Evolutionary conservation across 2,329 filamentous ascomycete species (phyloP).

Genomic region (Sclerotinia glacialis): DNA sequence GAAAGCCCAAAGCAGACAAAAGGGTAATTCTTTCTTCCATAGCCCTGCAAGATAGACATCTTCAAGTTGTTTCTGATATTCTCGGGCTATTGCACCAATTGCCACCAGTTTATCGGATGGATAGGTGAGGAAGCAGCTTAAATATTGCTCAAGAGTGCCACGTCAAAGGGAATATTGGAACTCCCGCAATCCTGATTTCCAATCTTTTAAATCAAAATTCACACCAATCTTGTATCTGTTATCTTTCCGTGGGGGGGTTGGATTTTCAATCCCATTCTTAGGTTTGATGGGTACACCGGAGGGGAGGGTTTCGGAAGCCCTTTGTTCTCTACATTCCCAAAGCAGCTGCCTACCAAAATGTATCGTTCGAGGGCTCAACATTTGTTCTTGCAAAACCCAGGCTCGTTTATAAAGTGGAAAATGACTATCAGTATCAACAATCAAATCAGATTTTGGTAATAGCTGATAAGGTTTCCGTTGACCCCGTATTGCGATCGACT

Average conservation of each 20-base stretch:
- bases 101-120: not conserved
- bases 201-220: not conserved
- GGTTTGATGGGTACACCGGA: not conserved
- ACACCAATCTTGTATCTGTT: too few species aligned
- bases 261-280: too few species aligned
- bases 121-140: not conserved
- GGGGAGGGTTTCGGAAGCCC: not conserved
- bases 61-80: not conserved
- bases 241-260: too few species aligned
- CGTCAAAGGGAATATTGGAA: not conserved
- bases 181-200: not conserved
- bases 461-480: rapidly evolving
- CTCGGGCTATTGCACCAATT: not conserved
- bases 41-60: not conserved
- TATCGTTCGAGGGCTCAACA: not conserved
- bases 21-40: not conserved
- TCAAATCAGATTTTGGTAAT: not conserved
- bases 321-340: not conserved
- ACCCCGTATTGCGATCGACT: rapidly evolving
- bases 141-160: not conserved
- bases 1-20: not conserved
- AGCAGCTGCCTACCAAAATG: not conserved
- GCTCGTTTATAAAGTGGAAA: not conserved
- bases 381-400: not conserved
- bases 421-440: not conserved